Evolutionary conservation across 1,139 yeast species (phyloP).

Genomic region (Taphrina wiesneri): DNA sequence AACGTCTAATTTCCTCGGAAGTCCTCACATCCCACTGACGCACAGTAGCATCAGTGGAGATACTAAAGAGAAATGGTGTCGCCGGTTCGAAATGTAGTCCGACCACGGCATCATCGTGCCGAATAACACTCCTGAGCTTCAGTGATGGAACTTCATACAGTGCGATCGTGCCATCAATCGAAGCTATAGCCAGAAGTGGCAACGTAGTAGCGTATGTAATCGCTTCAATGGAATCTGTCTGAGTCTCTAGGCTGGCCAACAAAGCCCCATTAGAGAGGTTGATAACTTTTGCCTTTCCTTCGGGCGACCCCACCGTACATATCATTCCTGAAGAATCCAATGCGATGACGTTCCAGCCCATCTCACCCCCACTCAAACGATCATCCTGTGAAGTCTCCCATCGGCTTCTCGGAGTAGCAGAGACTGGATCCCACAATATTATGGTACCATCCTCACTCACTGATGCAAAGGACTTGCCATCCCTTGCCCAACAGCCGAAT

Average conservation of each 20-base stretch:
- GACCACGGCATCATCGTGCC: slow-evolving; percentile 79
- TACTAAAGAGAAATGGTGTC: slow-evolving; percentile 62
- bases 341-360: slow-evolving; percentile 43
- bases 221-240: slow-evolving; percentile 37
- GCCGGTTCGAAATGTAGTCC: slow-evolving; percentile 64
- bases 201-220: slow-evolving; percentile 52
- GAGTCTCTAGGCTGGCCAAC: slow-evolving; percentile 56
- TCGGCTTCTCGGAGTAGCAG: slow-evolving; percentile 48
- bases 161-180: slow-evolving; percentile 81
- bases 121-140: slow-evolving; percentile 74
- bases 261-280: slow-evolving; percentile 73
- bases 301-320: slow-evolving; percentile 75
- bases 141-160: slow-evolving; percentile 82
- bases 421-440: slow-evolving; percentile 86
- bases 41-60: slow-evolving; percentile 81
- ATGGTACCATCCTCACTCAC: slow-evolving; percentile 86
- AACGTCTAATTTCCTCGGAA: slow-evolving; percentile 70
- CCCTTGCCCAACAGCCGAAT: slow-evolving; percentile 48
- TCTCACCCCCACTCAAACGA: slow-evolving; percentile 84
- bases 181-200: slow-evolving; percentile 84
- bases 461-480: slow-evolving; percentile 55
- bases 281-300: slow-evolving; percentile 76
- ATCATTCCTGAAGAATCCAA: slow-evolving; percentile 43
- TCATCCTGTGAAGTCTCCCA: slow-evolving; percentile 41
- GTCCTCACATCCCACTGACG: slow-evolving; percentile 89